phyloP scores from a whole-genome alignment of 2,329 filamentous ascomycete genomes.

The Fusarium bactridioides region DNA sequence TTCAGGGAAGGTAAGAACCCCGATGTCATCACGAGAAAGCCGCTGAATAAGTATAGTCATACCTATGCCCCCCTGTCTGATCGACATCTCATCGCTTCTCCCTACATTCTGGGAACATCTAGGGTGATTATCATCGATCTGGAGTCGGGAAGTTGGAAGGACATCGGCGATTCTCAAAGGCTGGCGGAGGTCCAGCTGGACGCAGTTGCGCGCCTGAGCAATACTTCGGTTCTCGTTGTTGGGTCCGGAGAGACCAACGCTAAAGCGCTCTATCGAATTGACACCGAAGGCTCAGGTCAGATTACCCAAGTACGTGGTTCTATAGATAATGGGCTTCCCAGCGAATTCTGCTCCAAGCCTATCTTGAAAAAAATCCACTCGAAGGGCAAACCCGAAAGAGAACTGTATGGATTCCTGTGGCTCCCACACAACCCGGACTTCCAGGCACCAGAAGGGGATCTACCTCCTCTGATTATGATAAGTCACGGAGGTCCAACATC shows the following conservation, averaged over 20 bases:
- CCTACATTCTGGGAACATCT: constrained; percentile 45
- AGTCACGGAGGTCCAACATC: constrained; percentile 62
- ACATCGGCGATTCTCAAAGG: constrained; percentile 41
- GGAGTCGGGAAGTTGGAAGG: constrained; percentile 39
- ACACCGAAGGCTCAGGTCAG: constrained; percentile 37
- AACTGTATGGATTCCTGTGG: constrained; percentile 57
- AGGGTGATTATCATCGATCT: constrained; percentile 52
- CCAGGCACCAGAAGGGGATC: constrained; percentile 45
- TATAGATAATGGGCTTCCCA: constrained; percentile 43
- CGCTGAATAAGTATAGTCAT: constrained; percentile 41
- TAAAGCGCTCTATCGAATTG: constrained; percentile 47
- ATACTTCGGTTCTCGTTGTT: constrained; percentile 49
- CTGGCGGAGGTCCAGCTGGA: constrained; percentile 48
- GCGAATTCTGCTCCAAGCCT: constrained; percentile 48
- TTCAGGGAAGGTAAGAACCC: constrained; percentile 43
- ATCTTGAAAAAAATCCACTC: constrained; percentile 44
- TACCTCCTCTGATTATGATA: constrained; percentile 59
- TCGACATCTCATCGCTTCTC: constrained; percentile 47
- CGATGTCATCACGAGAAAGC: rapidly evolving
- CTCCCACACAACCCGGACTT: constrained; percentile 58
- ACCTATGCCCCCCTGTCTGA: constrained; percentile 51
- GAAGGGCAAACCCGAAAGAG: constrained; percentile 40
- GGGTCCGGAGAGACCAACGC: constrained; percentile 46
- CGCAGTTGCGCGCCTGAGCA: constrained; percentile 46
- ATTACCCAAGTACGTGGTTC: constrained; percentile 46